Base-by-base conservation (phyloP, 106 monocot species). In the Iris macrosiphon region DNA sequence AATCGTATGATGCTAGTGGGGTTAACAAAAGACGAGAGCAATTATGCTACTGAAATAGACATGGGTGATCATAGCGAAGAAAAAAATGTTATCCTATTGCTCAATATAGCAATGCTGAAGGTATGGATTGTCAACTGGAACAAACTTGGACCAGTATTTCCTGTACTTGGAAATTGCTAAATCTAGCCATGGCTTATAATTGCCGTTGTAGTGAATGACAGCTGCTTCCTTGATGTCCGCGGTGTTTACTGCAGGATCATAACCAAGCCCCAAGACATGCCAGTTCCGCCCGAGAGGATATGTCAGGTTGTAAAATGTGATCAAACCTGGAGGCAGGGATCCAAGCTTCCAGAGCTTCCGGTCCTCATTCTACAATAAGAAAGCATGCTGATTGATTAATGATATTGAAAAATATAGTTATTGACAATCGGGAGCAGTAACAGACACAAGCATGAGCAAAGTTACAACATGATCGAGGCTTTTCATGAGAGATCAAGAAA, bases 171-270 rank as follows among this genome's bases (percentile, higher is more conserved):
- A 31, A 32, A 77, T 55, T 0, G 70, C 85, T 24, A 86, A 70
- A 54, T 86, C 80, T 29, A 86, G 46, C 85, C 80, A 80, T 11
- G 85, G 85, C 63, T 86, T 86, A 45, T 73, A 86, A 47, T 86
- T 80, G 7, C 80, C 85, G 24, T 80, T 86, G 53, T 80, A 86
- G 54, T 86, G 85, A 45, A 80, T 45, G 13, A 86, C 85, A 8
- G 70, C 85, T 2, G 76, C 80, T 0, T 66, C 58, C 16, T 76
- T 63, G 4, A 85, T 73, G 19, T 70, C 62, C 5, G 40, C 34
- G 11, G 56, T 46, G 34, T 61, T 62, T 1, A 85, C 50, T 7
- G 76, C 68, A 9, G 76, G 69, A 60, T 85, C 80, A 47, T 85
- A 85, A 31, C 85, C 85, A 12, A 85, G 76, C 15, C 85, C 85